Percentiles rank a stretch among this genome's conserved stretches.
Conservation (phyloP, 768 basidiomycete species). For the Mycena pura region DNA sequence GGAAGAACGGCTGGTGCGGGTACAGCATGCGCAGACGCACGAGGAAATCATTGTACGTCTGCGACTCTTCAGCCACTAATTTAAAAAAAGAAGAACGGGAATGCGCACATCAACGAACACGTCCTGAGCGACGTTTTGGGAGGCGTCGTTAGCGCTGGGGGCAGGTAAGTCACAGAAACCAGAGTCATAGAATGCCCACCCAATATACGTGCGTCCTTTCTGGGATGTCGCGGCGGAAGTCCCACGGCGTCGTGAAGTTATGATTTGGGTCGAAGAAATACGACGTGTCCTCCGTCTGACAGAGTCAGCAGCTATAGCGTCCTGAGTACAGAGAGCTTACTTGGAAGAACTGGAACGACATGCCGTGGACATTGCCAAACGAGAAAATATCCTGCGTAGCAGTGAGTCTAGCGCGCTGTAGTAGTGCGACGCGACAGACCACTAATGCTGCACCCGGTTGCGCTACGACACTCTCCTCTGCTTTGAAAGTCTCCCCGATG, state of each 20-base stretch:
- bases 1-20: conserved; percentile 52
- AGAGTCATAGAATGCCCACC: no score
- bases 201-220: conserved; percentile 59
- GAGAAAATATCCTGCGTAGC: conserved; percentile 50
- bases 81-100: not conserved
- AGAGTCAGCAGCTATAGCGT: not conserved
- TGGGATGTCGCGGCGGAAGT: conserved; percentile 55
- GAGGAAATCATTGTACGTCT: conserved; percentile 58
- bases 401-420: not conserved
- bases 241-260: conserved; percentile 65
- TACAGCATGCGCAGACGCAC: conserved; percentile 49
- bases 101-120: conserved; percentile 47
- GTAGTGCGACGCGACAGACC: conserved; percentile 26
- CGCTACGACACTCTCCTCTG: conserved; percentile 57
- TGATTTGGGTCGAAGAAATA: conserved; percentile 58
- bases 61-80: not conserved
- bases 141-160: conserved; percentile 59
- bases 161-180: not conserved
- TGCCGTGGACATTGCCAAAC: conserved; percentile 57
- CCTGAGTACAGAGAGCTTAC: conserved; percentile 29
- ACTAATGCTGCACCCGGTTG: conserved; percentile 60
- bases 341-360: conserved; percentile 56
- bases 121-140: conserved; percentile 52
- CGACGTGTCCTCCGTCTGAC: not conserved
- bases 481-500: conserved; percentile 55